A percentile compares a stretch with the other conserved stretches of the same genome.
Evolutionary conservation across 2,329 filamentous ascomycete genomes (phyloP).

Genomic region (Onygenales sp.): DNA sequence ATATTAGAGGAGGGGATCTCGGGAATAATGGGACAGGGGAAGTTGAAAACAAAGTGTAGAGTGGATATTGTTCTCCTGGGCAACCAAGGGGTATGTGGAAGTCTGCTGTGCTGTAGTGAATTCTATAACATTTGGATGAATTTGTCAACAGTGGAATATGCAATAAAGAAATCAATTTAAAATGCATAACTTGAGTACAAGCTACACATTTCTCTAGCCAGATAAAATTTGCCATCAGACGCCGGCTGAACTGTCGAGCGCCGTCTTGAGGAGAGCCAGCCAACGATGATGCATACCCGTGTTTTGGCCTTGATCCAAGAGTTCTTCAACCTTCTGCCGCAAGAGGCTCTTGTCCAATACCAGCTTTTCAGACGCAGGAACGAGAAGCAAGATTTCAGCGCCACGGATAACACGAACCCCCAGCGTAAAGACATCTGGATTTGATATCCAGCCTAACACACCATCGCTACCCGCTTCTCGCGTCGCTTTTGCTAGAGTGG

Average conservation of each 20-base stretch:
- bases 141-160: not conserved
- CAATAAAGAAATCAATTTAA: not conserved
- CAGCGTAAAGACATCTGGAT: conserved; percentile 52
- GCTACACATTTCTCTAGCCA: not conserved
- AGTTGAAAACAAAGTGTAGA: not conserved
- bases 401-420: conserved; percentile 30
- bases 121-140: not conserved
- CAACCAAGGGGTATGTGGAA: not conserved
- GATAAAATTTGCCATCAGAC: not conserved
- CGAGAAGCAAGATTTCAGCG: conserved; percentile 24
- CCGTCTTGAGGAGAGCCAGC: conserved; percentile 10
- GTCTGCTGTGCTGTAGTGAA: not conserved
- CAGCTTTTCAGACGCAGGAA: conserved; percentile 10
- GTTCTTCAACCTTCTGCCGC: conserved; percentile 15
- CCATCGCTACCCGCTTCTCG: conserved; percentile 44
- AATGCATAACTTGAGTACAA: not conserved
- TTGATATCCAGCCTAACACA: conserved; percentile 62
- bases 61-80: not conserved
- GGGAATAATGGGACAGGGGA: not conserved
- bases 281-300: conserved; percentile 24
- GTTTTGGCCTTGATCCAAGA: conserved; percentile 17
- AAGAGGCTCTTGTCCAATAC: conserved; percentile 12
- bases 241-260: not conserved
- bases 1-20: too few species aligned
- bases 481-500: conserved; percentile 18